Percentiles rank a stretch among this genome's conserved stretches.
These are phyloP conservation scores for Emmonsiellopsis sp. DNA, from an alignment of 2,329 filamentous ascomycete genomes.

Conservation along the genomic window DNA sequence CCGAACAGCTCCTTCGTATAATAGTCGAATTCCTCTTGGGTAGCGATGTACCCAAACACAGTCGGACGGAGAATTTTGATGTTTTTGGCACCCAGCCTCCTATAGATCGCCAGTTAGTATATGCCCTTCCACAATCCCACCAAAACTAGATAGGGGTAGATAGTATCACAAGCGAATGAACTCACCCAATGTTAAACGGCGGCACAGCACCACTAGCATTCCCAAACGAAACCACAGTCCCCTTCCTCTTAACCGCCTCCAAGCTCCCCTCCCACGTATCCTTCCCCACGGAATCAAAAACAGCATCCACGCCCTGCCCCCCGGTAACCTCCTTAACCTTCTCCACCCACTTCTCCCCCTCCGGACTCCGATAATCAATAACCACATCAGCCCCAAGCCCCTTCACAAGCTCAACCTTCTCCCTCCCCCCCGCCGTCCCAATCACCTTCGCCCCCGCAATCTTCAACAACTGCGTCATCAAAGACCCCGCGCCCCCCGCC, in stretches of 20 bases:
- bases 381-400: conserved; percentile 58
- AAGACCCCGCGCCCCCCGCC: conserved; percentile 68
- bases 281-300: conserved; percentile 82
- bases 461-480: conserved; percentile 66
- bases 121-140: background rate
- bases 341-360: conserved; percentile 69
- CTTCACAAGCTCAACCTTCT: conserved; percentile 62
- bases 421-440: conserved; percentile 63
- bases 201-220: conserved; percentile 72
- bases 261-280: conserved; percentile 72
- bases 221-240: conserved; percentile 67
- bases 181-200: conserved; percentile 54
- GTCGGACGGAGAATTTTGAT: conserved; percentile 65
- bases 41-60: conserved; percentile 60
- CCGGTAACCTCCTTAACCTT: conserved; percentile 74
- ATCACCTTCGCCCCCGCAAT: conserved; percentile 67
- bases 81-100: conserved; percentile 61
- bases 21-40: conserved; percentile 58
- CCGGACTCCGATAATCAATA: conserved; percentile 75
- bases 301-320: conserved; percentile 62
- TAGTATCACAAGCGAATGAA: conserved; percentile 23
- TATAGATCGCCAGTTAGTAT: conserved; percentile 12
- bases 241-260: conserved; percentile 66
- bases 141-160: background rate
- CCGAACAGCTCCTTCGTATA: conserved; percentile 66